A percentile compares a stretch with the other conserved stretches of the same genome.
Conservation (phyloP, 306 rosid genomes). For the Prunus davidiana region DNA sequence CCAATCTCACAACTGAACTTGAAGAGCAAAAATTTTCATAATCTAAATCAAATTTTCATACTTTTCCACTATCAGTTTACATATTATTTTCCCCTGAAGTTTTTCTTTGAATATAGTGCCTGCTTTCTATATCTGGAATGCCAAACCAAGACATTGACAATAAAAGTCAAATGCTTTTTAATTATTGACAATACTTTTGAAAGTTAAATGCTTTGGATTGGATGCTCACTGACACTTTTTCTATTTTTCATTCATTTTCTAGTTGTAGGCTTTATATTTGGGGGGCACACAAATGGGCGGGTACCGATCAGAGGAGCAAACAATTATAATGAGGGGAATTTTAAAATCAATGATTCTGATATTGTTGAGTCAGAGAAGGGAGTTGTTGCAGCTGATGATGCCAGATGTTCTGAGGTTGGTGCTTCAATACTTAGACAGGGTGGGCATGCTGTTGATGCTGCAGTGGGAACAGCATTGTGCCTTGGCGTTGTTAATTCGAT, state of each 20-base stretch:
- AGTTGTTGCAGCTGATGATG: constrained; percentile 90
- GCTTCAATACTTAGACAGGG: constrained; percentile 65
- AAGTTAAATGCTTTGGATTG: background rate
- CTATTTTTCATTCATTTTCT: constrained; percentile 9
- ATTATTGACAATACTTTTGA: background rate
- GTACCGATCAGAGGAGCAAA: constrained; percentile 14
- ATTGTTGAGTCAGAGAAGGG: constrained; percentile 66
- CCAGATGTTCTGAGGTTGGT: constrained; percentile 75
- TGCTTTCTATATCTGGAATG: background rate
- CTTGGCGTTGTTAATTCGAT: constrained; percentile 68
- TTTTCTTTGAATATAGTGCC: background rate
- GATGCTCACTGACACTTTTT: background rate
- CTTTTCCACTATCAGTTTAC: background rate
- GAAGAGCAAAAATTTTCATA: background rate
- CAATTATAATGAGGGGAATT: constrained; percentile 9
- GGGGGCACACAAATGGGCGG: constrained; percentile 34
- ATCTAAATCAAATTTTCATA: background rate
- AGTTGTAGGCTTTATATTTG: constrained; percentile 42
- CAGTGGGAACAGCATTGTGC: constrained; percentile 86
- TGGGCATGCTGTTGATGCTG: constrained; percentile 97
- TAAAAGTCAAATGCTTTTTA: background rate
- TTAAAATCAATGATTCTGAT: constrained; percentile 19
- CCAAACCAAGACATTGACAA: background rate
- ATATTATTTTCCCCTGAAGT: background rate
- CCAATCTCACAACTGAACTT: no score